Evolutionary conservation across 257 asterid genomes (phyloP), one percentile per base, ranked within the genome.

Genomic region (Gentiana macrophylla): DNA sequence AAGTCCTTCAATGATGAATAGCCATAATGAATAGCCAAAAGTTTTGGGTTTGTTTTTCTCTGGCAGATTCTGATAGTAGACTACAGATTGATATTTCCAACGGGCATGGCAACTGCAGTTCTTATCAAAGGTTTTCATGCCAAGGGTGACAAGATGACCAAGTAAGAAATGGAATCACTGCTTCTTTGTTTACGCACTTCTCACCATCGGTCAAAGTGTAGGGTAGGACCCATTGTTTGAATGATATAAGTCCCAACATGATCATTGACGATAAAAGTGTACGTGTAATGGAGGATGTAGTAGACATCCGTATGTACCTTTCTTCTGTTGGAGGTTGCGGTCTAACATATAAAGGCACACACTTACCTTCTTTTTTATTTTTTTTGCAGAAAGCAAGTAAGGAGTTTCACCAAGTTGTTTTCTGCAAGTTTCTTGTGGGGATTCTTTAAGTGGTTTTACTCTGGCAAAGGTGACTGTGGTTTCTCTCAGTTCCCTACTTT

Each of bases 71-170:
- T 89, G 86, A 82, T 89, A 59, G 60, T 89, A 12, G 97, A 89
- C 70, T 81, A 86, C 78, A 89, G 86, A 76, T 77, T 89, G 78
- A 71, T 90, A 41, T 89, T 79, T 72, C 97, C 97, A 53, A 89
- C 79, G 74, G 97, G 97, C 48, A 86, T 76, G 90, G 97, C 97
- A 24, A 90, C 94, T 66, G 90, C 94, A 57, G 86, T 90, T 52
- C 88, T 90, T 41, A 90, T 90, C 52, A 82, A 90, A 69, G 97
- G 96, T 57, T 84, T 90, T 62, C 97, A 90, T 49, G 62, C 72
- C 66, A 81, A 67, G 68, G 89, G 84, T 44, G 89, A 82, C 75
- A 74, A 79, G 57, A 70, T 64, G 71, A 94, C 94, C 63, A 80
- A 74, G 97, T 89, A 83, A 37, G 12, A 36, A 24, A 24, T 24